Evolutionary conservation across 176 grass and related monocot genomes (phyloP), one percentile per base, ranked within the genome.

Genomic region (Luzula sylvatica): DNA sequence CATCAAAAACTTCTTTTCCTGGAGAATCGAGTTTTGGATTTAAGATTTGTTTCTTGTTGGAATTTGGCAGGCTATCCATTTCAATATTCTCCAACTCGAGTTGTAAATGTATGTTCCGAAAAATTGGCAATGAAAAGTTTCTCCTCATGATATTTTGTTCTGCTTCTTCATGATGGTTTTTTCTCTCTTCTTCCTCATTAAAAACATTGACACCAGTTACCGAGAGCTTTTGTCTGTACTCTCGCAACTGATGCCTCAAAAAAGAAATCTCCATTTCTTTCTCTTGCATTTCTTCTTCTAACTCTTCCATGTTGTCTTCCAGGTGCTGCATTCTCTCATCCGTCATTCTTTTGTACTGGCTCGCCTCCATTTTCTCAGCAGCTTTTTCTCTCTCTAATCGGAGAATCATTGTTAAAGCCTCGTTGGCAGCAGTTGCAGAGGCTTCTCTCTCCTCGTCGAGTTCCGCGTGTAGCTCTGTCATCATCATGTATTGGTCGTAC

Each of bases 391-490:
- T 88, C 68, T 96, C 77, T 55, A 96, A 77, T 56, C 82, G 77
- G 46, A 74, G 67, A 46, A 96, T 96, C 77, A 89, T 73, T 20
- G 74, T 53, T 38, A 96, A 49, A 23, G 90, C 67, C 1, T 87
- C 90, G 1, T 50, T 76, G 45, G 80, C 77, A 65, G 84, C 84
- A 4, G 74, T 86, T 55, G 84, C 77, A 22, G 90, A 96, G 53
- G 90, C 84, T 65, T 96, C 84, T 39, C 84, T 79, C 69, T 96
- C 90, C 68, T 79, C 84, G 54, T 95, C 84, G 50, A 95, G 67
- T 50, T 95, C 90, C 56, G 73, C 82, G 17, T 80, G 70, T 22
- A 95, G 44, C 19, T 82, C 88, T 49, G 79, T 88, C 77, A 96
- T 82, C 72, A 89, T 70, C 65, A 86, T 85, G 65, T 88, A 88